Evolutionary conservation across 177 flowering plant species (phyloP), one percentile per base, ranked within the genome.

Genomic region (Vitis hybrid): DNA sequence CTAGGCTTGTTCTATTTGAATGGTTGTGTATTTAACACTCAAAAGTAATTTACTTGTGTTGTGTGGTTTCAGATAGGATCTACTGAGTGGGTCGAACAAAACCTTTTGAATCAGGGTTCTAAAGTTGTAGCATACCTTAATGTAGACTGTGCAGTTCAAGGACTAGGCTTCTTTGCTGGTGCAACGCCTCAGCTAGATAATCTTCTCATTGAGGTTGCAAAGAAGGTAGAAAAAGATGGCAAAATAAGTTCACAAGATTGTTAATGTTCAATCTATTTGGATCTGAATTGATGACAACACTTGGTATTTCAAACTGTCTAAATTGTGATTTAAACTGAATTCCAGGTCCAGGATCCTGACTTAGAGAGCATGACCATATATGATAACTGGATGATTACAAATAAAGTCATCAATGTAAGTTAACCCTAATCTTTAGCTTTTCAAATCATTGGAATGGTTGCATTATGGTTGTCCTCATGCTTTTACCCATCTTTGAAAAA

Each of bases 131-230:
- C 87, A n/a, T 95, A 95, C 73, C 87, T 95, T 64, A 95, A 95
- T 79, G 99, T 95, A 65, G 99, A 95, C 73, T 93, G 99, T 86
- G 99, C 99, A 0, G 98, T 87, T 83, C 98, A 93, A 86, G 99
- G 99, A 57, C 88, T 93, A 17, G 98, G 98, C 19, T 84, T 95
- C 55, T 93, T 88, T 82, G 91, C 86, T 60, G 69, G 87, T 62
- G 83, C 97, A 65, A 89, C 98, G 82, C 98, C 99, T 49, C 99
- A 93, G 83, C 82, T 95, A 19, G 99, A 95, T 70, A 75, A 82
- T 79, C 90, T 95, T 70, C 72, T 95, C 50, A 52, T 87, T 72
- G 91, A 90, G 65, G 88, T 90, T 68, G 85, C 91, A 65, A 91
- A 91, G 75, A 79, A 88, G 93, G 99, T 91, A 81, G 70, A 35